Evolutionary conservation across 257 asterid genomes (phyloP).

Genomic region (Nicotiana knightiana): DNA sequence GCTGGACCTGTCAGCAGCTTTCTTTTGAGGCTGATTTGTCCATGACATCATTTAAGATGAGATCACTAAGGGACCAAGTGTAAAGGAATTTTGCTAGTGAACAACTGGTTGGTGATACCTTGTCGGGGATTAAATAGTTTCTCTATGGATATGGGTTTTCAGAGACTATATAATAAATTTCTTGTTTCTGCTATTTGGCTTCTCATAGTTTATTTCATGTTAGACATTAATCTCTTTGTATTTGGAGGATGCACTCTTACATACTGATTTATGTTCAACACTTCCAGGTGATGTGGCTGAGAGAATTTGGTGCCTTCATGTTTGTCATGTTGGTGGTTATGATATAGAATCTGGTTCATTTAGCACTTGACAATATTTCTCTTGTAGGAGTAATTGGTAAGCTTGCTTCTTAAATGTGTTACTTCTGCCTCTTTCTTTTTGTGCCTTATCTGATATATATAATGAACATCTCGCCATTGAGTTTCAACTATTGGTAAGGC

Average conservation of each 20-base stretch:
- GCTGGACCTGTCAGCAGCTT: neutral
- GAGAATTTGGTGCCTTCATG: conserved; percentile 83
- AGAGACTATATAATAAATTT: neutral
- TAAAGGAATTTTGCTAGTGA: neutral
- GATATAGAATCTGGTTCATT: neutral
- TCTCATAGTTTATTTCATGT: neutral
- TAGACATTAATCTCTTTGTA: neutral
- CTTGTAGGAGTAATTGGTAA: conserved; percentile 6
- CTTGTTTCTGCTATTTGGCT: neutral
- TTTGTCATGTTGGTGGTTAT: conserved; percentile 37
- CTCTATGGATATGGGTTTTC: neutral
- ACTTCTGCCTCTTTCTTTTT: neutral
- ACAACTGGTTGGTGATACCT: neutral
- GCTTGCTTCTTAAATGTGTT: neutral
- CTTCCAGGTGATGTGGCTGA: conserved; percentile 72
- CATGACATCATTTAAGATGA: neutral
- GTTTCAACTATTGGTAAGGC: neutral
- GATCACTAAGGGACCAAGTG: neutral
- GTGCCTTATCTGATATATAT: neutral
- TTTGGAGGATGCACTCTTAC: neutral
- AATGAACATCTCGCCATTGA: neutral
- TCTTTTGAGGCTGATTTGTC: neutral
- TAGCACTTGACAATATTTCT: neutral
- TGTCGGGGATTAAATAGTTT: neutral
- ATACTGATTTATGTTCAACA: conserved; percentile 10